Conservation (phyloP, 192 early-diverging fungal species). For the Mortierella antarctica region DNA sequence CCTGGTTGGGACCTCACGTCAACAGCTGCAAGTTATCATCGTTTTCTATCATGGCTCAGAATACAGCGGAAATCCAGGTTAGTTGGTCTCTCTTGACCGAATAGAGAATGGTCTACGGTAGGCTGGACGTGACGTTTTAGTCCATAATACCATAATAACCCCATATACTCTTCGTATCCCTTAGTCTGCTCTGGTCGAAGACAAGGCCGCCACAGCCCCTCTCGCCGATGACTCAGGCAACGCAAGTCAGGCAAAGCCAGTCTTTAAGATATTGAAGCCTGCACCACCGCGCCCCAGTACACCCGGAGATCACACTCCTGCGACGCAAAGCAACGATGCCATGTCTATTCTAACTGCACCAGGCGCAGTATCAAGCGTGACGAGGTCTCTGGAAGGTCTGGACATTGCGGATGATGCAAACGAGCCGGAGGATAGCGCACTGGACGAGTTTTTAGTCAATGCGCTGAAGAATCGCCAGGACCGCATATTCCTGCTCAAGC, state of each 20-base stretch:
- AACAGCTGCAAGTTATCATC: too few relatives aligned
- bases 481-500: slow-evolving; percentile 73
- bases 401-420: slow-evolving; percentile 28
- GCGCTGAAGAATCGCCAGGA: slow-evolving; percentile 72
- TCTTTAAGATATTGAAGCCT: slow-evolving; percentile 33
- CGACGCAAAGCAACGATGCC: background rate
- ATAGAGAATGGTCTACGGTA: too few relatives aligned
- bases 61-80: too few relatives aligned
- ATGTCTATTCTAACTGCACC: background rate
- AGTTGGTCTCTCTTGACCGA: too few relatives aligned
- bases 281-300: background rate
- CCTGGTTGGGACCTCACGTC: too few relatives aligned
- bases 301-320: background rate
- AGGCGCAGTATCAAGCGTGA: slow-evolving; percentile 2
- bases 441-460: slow-evolving; percentile 72
- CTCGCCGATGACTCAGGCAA: too few relatives aligned
- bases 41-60: too few relatives aligned
- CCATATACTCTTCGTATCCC: too few relatives aligned
- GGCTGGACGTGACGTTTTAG: too few relatives aligned
- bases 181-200: too few relatives aligned
- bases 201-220: too few relatives aligned
- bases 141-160: too few relatives aligned
- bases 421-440: slow-evolving; percentile 42
- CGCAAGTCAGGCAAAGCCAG: background rate
- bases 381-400: slow-evolving; percentile 22